These are phyloP conservation scores for Xanthoceras sorbifolium DNA, from an alignment of 345 rosid genomes.

Conservation along the genomic window DNA sequence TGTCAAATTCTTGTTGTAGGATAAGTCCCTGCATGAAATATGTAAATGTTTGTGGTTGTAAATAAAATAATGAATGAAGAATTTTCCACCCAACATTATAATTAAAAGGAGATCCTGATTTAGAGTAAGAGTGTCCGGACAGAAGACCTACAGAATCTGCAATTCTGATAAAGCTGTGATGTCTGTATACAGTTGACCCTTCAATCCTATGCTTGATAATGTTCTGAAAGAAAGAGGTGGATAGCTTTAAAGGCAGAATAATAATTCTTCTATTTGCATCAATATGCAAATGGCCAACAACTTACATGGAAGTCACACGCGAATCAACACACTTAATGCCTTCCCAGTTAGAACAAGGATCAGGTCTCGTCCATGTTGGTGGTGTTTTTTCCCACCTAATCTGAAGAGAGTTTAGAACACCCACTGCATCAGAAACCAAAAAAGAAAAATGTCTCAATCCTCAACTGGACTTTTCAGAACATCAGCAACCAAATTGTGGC, in stretches of 20 bases:
- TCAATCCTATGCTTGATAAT: constrained; percentile 53
- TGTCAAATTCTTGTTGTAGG: constrained; percentile 52
- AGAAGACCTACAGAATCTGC: constrained; percentile 56
- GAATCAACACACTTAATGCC: constrained; percentile 58
- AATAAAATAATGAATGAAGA: not conserved
- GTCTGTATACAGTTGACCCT: constrained; percentile 60
- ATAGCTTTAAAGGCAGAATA: not conserved
- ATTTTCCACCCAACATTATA: too few species aligned
- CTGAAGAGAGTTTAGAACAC: constrained; percentile 41
- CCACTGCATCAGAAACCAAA: constrained; percentile 40
- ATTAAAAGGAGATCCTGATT: not conserved
- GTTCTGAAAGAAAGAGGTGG: constrained; percentile 47
- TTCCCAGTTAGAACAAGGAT: constrained; percentile 86
- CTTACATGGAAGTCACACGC: constrained; percentile 64
- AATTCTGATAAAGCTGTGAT: constrained; percentile 57
- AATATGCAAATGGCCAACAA: not conserved
- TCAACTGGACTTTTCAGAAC: too few species aligned
- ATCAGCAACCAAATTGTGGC: too few species aligned
- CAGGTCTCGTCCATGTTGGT: constrained; percentile 57
- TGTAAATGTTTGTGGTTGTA: not conserved
- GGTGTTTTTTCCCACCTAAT: constrained; percentile 52
- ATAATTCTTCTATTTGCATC: not conserved
- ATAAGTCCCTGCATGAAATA: constrained; percentile 64
- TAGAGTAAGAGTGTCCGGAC: not conserved
- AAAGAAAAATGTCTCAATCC: too few species aligned